Evolutionary conservation across 1,284 basidiomycete species (phyloP).

Genomic region (Calocybe gambosa): DNA sequence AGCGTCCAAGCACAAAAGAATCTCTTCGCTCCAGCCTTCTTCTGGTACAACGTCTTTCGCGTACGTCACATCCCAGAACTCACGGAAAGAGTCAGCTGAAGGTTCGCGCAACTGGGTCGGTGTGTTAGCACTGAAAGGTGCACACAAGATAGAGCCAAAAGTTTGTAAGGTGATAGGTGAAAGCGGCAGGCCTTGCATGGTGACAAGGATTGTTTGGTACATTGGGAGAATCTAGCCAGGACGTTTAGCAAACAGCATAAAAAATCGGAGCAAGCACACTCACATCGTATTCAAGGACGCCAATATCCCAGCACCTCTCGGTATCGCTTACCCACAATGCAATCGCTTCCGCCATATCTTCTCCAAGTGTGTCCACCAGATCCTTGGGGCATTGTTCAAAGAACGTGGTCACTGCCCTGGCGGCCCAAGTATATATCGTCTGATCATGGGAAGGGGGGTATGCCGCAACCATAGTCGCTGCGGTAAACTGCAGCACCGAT

Average conservation of each 20-base stretch:
- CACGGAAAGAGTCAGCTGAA: constrained; percentile 42
- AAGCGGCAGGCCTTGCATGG: constrained; percentile 39
- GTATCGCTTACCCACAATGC: constrained; percentile 60
- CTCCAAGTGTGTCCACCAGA: constrained; percentile 40
- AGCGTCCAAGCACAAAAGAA: constrained; percentile 34
- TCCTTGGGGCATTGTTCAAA: constrained; percentile 49
- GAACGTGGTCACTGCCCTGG: constrained; percentile 44
- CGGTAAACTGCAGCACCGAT: constrained; percentile 47
- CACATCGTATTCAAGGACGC: constrained; percentile 57
- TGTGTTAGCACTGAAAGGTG: constrained; percentile 41
- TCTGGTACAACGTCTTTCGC: constrained; percentile 32
- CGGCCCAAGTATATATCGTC: constrained; percentile 53
- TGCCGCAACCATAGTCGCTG: constrained; percentile 49
- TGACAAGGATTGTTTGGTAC: constrained; percentile 50
- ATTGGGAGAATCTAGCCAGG: constrained; percentile 45
- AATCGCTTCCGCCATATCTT: constrained; percentile 46
- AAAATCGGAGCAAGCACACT: constrained; percentile 18
- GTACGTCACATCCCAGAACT: constrained; percentile 52
- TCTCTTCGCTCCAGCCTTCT: constrained; percentile 44
- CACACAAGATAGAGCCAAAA: constrained; percentile 44
- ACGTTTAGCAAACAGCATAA: constrained; percentile 7
- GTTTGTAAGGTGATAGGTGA: constrained; percentile 32
- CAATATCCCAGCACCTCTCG: constrained; percentile 36
- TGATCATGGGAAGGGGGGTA: constrained; percentile 58
- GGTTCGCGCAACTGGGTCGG: constrained; percentile 36